These are phyloP conservation scores for Salix caprea DNA, from an alignment of 345 rosid genomes.

Conservation along the genomic window DNA sequence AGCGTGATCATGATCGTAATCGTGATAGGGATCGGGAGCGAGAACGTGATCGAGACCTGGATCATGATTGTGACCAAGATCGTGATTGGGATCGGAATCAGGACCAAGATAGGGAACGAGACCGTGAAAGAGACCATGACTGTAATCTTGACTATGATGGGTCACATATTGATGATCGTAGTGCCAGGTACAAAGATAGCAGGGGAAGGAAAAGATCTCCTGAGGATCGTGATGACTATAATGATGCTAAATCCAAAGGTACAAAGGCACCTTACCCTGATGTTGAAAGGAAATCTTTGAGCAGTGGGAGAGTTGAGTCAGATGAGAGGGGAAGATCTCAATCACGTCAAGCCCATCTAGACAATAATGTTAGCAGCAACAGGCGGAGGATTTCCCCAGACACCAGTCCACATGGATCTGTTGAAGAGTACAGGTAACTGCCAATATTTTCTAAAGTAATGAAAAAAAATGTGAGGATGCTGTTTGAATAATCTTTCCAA, in stretches of 20 bases:
- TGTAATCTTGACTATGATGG: slow-evolving; percentile 31
- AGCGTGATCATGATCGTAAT: slow-evolving; percentile 33
- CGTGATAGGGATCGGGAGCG: slow-evolving; percentile 37
- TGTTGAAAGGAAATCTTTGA: slow-evolving; percentile 41
- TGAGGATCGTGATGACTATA: slow-evolving; percentile 54
- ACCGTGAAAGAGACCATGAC: slow-evolving; percentile 11
- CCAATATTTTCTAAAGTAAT: background rate
- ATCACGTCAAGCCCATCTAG: slow-evolving; percentile 48
- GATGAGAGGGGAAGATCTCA: slow-evolving; percentile 71
- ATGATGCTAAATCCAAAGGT: slow-evolving; percentile 44
- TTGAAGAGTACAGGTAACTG: slow-evolving; percentile 66
- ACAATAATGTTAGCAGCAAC: slow-evolving; percentile 30
- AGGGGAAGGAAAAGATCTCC: slow-evolving; percentile 70
- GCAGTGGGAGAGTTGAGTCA: slow-evolving; percentile 48
- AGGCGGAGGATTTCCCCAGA: slow-evolving; percentile 48
- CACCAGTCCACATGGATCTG: slow-evolving; percentile 51
- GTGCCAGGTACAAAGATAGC: slow-evolving; percentile 51
- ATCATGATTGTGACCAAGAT: slow-evolving; percentile 11
- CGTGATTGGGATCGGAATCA: slow-evolving; percentile 34
- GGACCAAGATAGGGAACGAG: background rate
- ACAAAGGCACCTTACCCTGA: slow-evolving; percentile 32
- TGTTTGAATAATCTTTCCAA: background rate
- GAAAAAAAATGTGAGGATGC: background rate
- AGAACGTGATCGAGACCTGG: slow-evolving; percentile 33
- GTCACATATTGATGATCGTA: slow-evolving; percentile 44